phyloP scores from a whole-genome alignment of 495 filamentous ascomycete species.

The Barbatosphaeria neglecta region DNA sequence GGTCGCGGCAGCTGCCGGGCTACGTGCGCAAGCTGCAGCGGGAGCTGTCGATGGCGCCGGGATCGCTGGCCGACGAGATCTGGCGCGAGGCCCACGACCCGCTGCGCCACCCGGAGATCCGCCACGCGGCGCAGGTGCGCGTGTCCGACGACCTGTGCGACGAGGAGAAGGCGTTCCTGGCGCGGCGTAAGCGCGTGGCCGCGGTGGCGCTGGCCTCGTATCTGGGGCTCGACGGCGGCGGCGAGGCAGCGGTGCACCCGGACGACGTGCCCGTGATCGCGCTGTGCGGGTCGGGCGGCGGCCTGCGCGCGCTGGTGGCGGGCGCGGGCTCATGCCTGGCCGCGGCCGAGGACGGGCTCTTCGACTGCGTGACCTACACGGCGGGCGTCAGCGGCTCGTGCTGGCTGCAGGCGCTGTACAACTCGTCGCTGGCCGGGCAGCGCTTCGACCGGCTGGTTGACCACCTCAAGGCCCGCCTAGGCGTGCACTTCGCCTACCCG shows the following conservation, averaged over 20 bases:
- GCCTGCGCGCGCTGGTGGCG: constrained; percentile 78
- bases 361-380: constrained; percentile 88
- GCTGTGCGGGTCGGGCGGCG: constrained; percentile 86
- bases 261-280: constrained; percentile 90
- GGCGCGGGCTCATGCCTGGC: constrained; percentile 75
- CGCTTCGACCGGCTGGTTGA: constrained; percentile 57
- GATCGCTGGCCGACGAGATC: constrained; percentile 81
- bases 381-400: constrained; percentile 92
- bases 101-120: constrained; percentile 72
- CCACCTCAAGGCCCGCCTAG: constrained; percentile 75
- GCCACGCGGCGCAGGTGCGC: constrained; percentile 65
- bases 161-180: constrained; percentile 65
- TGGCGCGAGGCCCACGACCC: constrained; percentile 85
- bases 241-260: constrained; percentile 83
- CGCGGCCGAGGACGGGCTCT: constrained; percentile 71
- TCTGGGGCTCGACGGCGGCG: constrained; percentile 58
- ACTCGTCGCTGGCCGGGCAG: constrained; percentile 63
- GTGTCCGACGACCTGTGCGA: constrained; percentile 72
- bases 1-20: constrained; percentile 64
- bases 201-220: constrained; percentile 68
- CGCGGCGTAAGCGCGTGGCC: constrained; percentile 50
- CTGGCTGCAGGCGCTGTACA: constrained; percentile 84
- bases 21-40: constrained; percentile 75
- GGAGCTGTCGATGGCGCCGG: constrained; percentile 76
- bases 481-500: constrained; percentile 84